Conservation (phyloP, 805 yeast species). For the Hanseniaspora guilliermondii region DNA sequence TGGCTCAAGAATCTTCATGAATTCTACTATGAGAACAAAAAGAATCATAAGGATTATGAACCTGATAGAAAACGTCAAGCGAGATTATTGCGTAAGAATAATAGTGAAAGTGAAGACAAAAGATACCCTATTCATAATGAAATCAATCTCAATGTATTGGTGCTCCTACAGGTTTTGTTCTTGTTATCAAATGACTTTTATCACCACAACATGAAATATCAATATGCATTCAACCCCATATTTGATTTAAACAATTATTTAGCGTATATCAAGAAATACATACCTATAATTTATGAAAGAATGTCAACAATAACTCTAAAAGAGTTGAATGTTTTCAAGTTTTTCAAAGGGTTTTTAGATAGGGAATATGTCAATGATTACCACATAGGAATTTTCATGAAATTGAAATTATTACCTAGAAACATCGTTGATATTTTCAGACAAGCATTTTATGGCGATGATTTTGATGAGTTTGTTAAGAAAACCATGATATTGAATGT, state of each 20-base stretch:
- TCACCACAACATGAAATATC: constrained; percentile 6
- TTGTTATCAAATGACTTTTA: constrained; percentile 4
- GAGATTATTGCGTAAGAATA: background rate
- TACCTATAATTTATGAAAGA: background rate
- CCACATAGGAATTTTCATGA: constrained; percentile 3
- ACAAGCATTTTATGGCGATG: constrained; percentile 1
- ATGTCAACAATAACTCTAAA: background rate
- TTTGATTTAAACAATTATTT: constrained; percentile 8
- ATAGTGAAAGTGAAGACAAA: background rate
- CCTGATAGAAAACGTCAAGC: background rate
- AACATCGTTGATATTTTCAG: constrained; percentile 1
- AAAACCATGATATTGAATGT: background rate
- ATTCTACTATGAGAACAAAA: background rate
- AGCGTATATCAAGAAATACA: background rate
- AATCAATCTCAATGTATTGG: background rate
- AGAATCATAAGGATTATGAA: background rate
- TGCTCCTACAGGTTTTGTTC: constrained; percentile 5
- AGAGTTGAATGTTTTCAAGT: background rate
- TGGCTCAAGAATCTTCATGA: background rate
- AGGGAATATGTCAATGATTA: constrained; percentile 1
- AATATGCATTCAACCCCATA: background rate
- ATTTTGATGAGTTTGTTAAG: constrained; percentile 7
- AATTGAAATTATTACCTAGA: background rate
- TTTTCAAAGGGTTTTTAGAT: background rate
- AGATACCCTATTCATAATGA: background rate